These are phyloP conservation scores for Euclidium syriacum DNA, from an alignment of 345 rosid genomes.

Conservation along the genomic window DNA sequence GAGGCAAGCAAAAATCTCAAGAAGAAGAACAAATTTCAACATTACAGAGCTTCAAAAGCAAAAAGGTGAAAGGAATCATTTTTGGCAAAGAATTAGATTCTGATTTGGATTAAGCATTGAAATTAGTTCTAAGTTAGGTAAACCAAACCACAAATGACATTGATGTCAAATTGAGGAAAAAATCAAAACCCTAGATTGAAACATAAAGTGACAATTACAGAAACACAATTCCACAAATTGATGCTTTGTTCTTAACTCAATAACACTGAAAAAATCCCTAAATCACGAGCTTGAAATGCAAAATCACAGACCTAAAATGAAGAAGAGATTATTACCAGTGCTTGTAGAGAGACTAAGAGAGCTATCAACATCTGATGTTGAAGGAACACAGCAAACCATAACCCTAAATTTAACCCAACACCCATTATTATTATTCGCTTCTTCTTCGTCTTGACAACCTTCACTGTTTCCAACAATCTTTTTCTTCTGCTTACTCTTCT, in stretches of 20 bases:
- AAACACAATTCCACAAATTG: neutral
- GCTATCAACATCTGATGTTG: constrained; percentile 75
- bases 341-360: constrained; percentile 48
- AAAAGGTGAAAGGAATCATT: no score
- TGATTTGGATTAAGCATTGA: no score
- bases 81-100: no score
- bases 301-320: neutral
- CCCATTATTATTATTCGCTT: constrained; percentile 43
- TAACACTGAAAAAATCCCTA: neutral
- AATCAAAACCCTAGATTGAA: constrained; percentile 9
- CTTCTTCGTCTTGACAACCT: constrained; percentile 12
- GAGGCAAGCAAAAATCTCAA: no score
- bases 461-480: constrained; percentile 25
- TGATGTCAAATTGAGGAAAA: constrained; percentile 7
- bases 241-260: neutral
- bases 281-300: neutral
- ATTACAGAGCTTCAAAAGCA: no score
- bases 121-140: constrained; percentile 22
- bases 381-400: constrained; percentile 57
- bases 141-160: constrained; percentile 21
- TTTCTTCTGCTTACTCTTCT: constrained; percentile 33
- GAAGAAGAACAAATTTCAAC: no score
- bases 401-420: constrained; percentile 66
- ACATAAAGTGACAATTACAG: neutral
- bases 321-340: constrained; percentile 40